A percentile compares a stretch with the other conserved stretches of the same genome.
Evolutionary conservation across 2,329 filamentous ascomycete species (phyloP).

Genomic region (Coniochaeta sp.): DNA sequence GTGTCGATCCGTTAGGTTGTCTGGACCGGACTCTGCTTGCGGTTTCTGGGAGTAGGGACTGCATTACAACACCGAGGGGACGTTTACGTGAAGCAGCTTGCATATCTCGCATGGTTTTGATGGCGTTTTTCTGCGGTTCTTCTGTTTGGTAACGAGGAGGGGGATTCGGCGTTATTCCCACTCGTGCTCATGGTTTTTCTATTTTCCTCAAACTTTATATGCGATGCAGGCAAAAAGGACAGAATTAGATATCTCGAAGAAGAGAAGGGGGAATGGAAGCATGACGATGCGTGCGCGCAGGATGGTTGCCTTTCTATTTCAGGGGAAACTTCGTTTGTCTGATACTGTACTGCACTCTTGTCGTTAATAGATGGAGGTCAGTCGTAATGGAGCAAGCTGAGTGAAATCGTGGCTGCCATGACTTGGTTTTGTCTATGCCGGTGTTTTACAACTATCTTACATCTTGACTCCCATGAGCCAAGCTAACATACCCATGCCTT

Average conservation of each 20-base stretch:
- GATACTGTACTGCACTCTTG: not conserved
- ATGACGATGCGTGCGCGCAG: not conserved
- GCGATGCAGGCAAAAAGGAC: not conserved
- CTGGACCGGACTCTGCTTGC: not conserved
- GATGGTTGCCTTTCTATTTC: not conserved
- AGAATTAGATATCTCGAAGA: not conserved
- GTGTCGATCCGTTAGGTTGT: slow-evolving; percentile 58
- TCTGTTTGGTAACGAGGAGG: no score
- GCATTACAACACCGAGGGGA: no score
- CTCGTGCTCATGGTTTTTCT: no score
- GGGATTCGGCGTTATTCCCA: no score
- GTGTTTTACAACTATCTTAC: not conserved
- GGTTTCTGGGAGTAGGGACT: not conserved
- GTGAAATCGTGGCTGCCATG: not conserved
- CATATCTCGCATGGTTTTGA: no score
- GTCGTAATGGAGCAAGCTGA: not conserved
- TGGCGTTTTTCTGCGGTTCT: no score
- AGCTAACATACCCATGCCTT: no score
- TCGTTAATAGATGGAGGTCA: not conserved
- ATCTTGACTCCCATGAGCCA: no score
- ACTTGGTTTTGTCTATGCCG: not conserved
- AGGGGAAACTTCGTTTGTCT: not conserved
- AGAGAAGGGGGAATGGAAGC: not conserved
- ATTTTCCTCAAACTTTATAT: no score
- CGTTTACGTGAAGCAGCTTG: no score